Conservation (phyloP, 495 filamentous ascomycete genomes). For the Penicillium mononematosum region DNA sequence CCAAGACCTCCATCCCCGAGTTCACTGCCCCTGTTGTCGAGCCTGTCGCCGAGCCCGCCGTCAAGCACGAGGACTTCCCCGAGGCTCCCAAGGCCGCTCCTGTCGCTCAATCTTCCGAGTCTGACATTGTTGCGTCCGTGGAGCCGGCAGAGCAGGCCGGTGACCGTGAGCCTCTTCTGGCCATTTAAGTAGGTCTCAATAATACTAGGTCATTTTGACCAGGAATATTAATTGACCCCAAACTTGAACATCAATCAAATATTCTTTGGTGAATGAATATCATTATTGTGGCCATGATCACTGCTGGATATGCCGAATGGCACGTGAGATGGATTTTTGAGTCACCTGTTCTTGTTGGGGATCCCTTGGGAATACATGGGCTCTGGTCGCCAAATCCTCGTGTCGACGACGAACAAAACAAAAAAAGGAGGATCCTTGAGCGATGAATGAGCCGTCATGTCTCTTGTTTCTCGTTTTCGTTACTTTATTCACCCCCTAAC, state of each 20-base stretch:
- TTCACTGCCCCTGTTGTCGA: conserved; percentile 24
- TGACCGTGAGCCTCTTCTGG: conserved; percentile 40
- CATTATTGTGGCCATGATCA: conserved; percentile 5
- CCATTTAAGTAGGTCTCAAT: conserved; percentile 26
- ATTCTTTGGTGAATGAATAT: conserved; percentile 2
- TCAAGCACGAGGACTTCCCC: conserved; percentile 59
- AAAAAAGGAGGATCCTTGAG: conserved; percentile 19
- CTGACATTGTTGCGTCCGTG: conserved; percentile 27
- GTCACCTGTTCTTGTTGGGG: conserved; percentile 1
- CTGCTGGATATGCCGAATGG: conserved; percentile 11
- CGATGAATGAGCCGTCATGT: conserved; percentile 20
- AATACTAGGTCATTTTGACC: background rate
- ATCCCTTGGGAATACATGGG: conserved; percentile 17
- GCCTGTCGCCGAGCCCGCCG: conserved; percentile 15
- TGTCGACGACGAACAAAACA: conserved; percentile 20
- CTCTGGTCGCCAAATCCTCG: conserved; percentile 11
- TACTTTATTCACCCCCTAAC: conserved; percentile 3
- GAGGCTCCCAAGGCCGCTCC: conserved; percentile 47
- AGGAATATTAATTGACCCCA: background rate
- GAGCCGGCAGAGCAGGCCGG: conserved; percentile 18
- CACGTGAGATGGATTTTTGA: background rate
- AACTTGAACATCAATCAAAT: background rate
- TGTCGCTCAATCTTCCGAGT: conserved; percentile 42
- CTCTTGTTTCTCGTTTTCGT: conserved; percentile 12
- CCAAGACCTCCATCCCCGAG: conserved; percentile 48